Conservation (phyloP, 495 filamentous ascomycete genomes). For the Delitschia confertaspora region DNA sequence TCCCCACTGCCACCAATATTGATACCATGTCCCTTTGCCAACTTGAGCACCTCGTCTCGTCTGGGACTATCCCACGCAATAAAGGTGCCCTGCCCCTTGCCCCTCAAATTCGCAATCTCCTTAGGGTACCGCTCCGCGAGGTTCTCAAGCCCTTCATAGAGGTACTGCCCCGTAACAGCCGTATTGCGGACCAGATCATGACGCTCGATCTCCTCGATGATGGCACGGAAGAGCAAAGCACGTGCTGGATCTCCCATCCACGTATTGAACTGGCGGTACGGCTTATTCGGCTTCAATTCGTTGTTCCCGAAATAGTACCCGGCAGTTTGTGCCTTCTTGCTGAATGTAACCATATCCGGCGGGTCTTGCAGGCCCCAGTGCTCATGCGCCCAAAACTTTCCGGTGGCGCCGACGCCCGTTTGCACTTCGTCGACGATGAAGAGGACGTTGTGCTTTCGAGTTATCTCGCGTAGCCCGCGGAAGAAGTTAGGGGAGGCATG, state of each 20-base stretch:
- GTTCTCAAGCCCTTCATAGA: constrained; percentile 60
- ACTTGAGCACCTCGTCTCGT: constrained; percentile 74
- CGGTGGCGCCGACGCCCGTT: constrained; percentile 90
- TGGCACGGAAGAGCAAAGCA: constrained; percentile 83
- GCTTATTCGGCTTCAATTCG: constrained; percentile 87
- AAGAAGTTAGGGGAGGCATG: constrained; percentile 94
- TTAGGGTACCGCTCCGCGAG: constrained; percentile 69
- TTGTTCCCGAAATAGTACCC: constrained; percentile 93
- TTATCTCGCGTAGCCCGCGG: constrained; percentile 74
- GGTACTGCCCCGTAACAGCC: constrained; percentile 70
- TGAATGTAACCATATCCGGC: constrained; percentile 98
- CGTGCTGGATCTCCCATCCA: constrained; percentile 98
- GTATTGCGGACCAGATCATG: constrained; percentile 75
- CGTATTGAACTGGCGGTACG: constrained; percentile 99
- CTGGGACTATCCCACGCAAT: constrained; percentile 89
- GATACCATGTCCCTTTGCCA: constrained; percentile 73
- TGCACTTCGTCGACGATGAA: constrained; percentile 98
- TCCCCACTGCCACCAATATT: constrained; percentile 89
- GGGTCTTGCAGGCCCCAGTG: constrained; percentile 82
- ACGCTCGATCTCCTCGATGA: constrained; percentile 80
- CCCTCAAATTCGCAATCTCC: constrained; percentile 81
- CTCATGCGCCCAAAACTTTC: constrained; percentile 98
- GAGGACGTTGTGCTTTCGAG: constrained; percentile 74
- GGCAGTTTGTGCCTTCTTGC: constrained; percentile 97
- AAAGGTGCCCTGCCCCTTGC: constrained; percentile 92